Evolutionary conservation across 164 flowering plant genomes (phyloP).

Genomic region (Dillenia suffruticosa): DNA sequence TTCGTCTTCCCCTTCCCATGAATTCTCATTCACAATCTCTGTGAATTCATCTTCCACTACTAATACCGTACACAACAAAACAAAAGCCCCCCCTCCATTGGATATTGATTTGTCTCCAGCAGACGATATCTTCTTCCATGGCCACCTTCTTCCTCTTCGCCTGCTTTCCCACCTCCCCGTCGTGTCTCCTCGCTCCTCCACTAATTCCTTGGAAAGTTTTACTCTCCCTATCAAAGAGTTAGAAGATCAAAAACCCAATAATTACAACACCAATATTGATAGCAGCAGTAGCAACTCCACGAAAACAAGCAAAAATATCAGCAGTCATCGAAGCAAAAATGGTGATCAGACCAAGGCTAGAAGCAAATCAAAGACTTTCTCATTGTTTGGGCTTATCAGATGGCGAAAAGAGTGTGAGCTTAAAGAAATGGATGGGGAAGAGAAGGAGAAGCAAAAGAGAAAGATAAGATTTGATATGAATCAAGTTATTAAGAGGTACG

Average conservation of each 20-base stretch:
- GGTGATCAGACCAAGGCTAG: slow-evolving; percentile 19
- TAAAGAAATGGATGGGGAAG: slow-evolving; percentile 16
- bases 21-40: slow-evolving; percentile 84
- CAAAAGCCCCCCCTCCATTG: slow-evolving; percentile 23
- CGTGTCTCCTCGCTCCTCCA: slow-evolving; percentile 75
- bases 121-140: slow-evolving; percentile 91
- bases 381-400: slow-evolving; percentile 43
- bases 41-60: slow-evolving; percentile 37
- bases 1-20: slow-evolving; percentile 85
- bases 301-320: slow-evolving; percentile 3
- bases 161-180: slow-evolving; percentile 63
- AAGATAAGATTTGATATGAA: slow-evolving; percentile 44
- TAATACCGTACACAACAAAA: slow-evolving; percentile 12
- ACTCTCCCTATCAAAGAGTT: slow-evolving; percentile 45
- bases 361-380: slow-evolving; percentile 55
- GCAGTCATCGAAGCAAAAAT: neutral
- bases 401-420: slow-evolving; percentile 40
- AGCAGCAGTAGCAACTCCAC: slow-evolving; percentile 2
- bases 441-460: slow-evolving; percentile 26
- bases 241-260: slow-evolving; percentile 17
- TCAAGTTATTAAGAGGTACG: slow-evolving; percentile 48
- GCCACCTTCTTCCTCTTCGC: slow-evolving; percentile 89
- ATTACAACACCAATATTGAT: neutral
- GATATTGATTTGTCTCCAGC: slow-evolving; percentile 82
- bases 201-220: slow-evolving; percentile 58